Conservation (phyloP, 129 eudicot species). For the Kitagawia praeruptora region DNA sequence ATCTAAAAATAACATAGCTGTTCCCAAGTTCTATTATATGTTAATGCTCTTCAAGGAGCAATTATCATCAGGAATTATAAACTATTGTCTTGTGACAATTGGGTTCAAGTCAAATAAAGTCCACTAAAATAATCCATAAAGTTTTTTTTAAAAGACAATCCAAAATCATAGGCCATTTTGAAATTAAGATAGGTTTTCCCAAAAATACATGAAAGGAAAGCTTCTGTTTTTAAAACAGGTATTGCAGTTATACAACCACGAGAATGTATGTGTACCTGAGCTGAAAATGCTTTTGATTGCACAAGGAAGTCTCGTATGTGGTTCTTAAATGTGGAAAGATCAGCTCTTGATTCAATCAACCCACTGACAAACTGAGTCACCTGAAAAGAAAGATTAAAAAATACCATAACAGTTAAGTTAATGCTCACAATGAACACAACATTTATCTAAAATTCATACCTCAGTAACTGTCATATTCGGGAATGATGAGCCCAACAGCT, state of each 20-base stretch:
- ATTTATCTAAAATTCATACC: conserved; percentile 30
- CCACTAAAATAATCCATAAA: background rate
- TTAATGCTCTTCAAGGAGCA: background rate
- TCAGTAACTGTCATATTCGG: conserved; percentile 87
- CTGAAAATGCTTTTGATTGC: conserved; percentile 94
- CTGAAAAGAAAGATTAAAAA: conserved; percentile 22
- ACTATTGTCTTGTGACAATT: background rate
- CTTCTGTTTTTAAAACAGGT: background rate
- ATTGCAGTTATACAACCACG: background rate
- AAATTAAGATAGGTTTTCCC: background rate
- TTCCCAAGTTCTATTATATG: background rate
- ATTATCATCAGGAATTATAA: background rate
- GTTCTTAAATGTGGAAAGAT: conserved; percentile 68
- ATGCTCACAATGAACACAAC: background rate
- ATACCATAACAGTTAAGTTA: background rate
- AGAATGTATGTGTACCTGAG: conserved; percentile 56
- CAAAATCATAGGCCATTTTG: background rate
- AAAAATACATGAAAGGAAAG: background rate
- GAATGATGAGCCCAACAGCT: conserved; percentile 81
- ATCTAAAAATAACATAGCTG: background rate
- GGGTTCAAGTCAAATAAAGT: background rate
- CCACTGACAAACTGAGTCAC: conserved; percentile 87
- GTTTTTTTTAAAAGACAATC: background rate
- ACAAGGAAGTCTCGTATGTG: conserved; percentile 94
- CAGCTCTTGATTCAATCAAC: conserved; percentile 67